Evolutionary conservation across 164 flowering plant genomes (phyloP).

Genomic region (Echeveria elegans): DNA sequence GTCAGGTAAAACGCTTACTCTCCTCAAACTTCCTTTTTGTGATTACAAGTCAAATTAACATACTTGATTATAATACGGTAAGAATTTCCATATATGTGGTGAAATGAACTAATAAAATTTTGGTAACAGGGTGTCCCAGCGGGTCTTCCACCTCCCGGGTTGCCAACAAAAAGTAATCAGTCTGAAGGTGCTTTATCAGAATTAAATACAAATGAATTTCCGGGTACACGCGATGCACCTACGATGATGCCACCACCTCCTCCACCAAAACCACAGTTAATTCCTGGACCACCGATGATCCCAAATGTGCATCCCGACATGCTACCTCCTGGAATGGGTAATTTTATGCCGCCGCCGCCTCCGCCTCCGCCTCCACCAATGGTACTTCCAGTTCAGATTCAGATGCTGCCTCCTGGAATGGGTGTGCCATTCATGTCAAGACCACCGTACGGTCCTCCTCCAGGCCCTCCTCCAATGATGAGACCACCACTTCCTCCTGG

Average conservation of each 20-base stretch:
- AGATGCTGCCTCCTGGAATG: slow-evolving; percentile 51
- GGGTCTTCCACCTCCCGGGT: slow-evolving; percentile 42
- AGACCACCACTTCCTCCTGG: slow-evolving; percentile 88
- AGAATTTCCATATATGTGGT: not conserved
- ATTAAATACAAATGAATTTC: slow-evolving; percentile 26
- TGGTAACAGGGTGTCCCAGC: slow-evolving; percentile 26
- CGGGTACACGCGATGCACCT: slow-evolving; percentile 29
- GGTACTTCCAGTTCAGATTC: slow-evolving; percentile 43
- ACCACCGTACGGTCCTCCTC: slow-evolving; percentile 73
- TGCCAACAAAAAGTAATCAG: slow-evolving; percentile 39
- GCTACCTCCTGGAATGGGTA: slow-evolving; percentile 73
- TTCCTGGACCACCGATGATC: slow-evolving; percentile 32
- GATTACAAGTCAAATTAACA: not conserved
- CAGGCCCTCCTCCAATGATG: slow-evolving; percentile 75
- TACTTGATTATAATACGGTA: not conserved
- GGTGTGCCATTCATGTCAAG: slow-evolving; percentile 49
- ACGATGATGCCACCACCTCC: slow-evolving; percentile 73
- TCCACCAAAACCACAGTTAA: slow-evolving; percentile 46
- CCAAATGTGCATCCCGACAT: slow-evolving; percentile 51
- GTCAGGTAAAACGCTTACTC: slow-evolving; percentile 26
- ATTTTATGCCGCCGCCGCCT: slow-evolving; percentile 76
- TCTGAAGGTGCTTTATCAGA: slow-evolving; percentile 35
- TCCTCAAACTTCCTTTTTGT: not conserved
- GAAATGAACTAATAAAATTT: not conserved
- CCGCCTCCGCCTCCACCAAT: slow-evolving; percentile 83